A percentile compares a stretch with the other conserved stretches of the same genome.
phyloP scores from a whole-genome alignment of 768 basidiomycete species.

The Mycena latifolia region DNA sequence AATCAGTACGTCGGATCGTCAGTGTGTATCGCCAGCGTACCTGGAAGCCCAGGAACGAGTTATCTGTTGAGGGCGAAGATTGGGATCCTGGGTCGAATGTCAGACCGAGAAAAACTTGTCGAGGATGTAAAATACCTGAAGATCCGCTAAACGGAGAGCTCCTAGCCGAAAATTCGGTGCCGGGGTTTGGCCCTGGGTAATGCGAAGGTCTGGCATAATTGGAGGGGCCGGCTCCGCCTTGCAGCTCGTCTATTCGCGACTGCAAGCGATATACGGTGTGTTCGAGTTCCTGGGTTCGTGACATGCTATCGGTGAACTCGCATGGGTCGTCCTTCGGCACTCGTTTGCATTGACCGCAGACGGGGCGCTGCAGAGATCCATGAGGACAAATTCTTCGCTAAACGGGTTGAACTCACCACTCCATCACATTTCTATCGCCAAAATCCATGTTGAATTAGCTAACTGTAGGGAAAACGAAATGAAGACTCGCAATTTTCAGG shows the following conservation, averaged over 20 bases:
- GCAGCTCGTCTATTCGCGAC: slow-evolving; percentile 51
- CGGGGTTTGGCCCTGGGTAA: too few relatives aligned
- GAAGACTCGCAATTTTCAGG: slow-evolving; percentile 17
- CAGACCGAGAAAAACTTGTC: not conserved
- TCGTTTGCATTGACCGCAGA: slow-evolving; percentile 55
- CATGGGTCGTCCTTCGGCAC: slow-evolving; percentile 55
- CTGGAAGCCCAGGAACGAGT: not conserved
- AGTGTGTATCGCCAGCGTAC: not conserved
- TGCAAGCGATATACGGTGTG: slow-evolving; percentile 52
- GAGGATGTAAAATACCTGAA: slow-evolving; percentile 48
- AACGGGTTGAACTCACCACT: not conserved
- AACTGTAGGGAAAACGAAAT: not conserved
- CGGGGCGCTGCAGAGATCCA: slow-evolving; percentile 14
- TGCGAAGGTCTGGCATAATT: slow-evolving; percentile 33
- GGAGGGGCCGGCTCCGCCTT: slow-evolving; percentile 25
- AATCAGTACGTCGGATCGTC: not conserved
- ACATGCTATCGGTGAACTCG: slow-evolving; percentile 56
- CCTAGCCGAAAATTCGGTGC: too few relatives aligned
- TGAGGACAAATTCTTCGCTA: not conserved
- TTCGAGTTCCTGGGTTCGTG: slow-evolving; percentile 54
- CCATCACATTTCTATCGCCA: slow-evolving; percentile 34
- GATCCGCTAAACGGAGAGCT: slow-evolving; percentile 23
- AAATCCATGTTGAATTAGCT: not conserved
- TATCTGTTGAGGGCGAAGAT: not conserved
- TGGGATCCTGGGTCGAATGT: not conserved